Conservation (phyloP, 1,139 yeast genomes). For the Saccharomyces pastorianus region DNA sequence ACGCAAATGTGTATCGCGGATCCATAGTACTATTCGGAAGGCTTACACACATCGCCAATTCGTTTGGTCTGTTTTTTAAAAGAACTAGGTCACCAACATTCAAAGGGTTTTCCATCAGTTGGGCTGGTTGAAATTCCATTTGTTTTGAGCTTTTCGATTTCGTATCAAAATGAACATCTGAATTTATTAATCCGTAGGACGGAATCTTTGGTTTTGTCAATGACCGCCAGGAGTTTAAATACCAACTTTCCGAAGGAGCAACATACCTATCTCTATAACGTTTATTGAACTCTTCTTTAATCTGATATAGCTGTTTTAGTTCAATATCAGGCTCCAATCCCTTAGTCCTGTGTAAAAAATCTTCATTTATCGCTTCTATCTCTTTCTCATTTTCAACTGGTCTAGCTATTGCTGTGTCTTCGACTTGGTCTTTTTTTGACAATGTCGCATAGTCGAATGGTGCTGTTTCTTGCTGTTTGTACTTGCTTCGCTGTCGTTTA, state of each 20-base stretch:
- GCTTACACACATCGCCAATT: slow-evolving; percentile 38
- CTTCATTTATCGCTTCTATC: slow-evolving; percentile 9
- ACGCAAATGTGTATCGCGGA: slow-evolving; percentile 48
- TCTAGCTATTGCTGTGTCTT: too few relatives aligned
- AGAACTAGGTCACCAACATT: slow-evolving; percentile 42
- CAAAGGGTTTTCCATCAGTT: slow-evolving; percentile 24
- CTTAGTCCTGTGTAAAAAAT: slow-evolving; percentile 16
- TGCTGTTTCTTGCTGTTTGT: neutral
- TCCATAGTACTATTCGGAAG: slow-evolving; percentile 38
- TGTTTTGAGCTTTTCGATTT: neutral
- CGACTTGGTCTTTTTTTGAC: too few relatives aligned
- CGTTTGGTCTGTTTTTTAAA: slow-evolving; percentile 32
- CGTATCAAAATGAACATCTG: neutral
- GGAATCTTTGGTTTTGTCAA: neutral
- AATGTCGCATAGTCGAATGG: too few relatives aligned
- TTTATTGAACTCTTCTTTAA: slow-evolving; percentile 13
- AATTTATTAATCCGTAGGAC: slow-evolving; percentile 5
- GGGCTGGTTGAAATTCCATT: slow-evolving; percentile 7
- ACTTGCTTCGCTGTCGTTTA: neutral
- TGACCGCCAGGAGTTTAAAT: neutral
- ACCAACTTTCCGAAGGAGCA: slow-evolving; percentile 25
- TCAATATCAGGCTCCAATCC: slow-evolving; percentile 25
- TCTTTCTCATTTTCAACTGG: slow-evolving; percentile 1
- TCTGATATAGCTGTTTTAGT: slow-evolving; percentile 19
- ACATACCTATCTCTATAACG: slow-evolving; percentile 19